Conservation (phyloP, 345 rosid genomes). For the Zanthoxylum bungeanum region DNA sequence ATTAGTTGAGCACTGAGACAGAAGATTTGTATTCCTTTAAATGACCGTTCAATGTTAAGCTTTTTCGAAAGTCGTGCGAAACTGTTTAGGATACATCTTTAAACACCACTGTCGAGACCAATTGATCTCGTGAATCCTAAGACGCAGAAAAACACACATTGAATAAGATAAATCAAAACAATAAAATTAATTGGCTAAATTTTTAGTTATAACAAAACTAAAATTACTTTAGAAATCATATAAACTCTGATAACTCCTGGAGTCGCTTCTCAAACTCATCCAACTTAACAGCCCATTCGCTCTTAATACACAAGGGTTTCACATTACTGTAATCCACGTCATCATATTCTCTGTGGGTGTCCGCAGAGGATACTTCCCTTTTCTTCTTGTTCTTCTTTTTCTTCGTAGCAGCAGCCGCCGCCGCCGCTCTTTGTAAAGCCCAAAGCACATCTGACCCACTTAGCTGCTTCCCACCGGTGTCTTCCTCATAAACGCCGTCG, state of each 20-base stretch:
- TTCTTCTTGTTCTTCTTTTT: conserved; percentile 13
- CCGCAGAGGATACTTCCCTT: not conserved
- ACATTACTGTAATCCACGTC: conserved; percentile 19
- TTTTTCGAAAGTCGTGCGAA: no score
- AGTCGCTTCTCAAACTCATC: conserved; percentile 32
- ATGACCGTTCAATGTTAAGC: no score
- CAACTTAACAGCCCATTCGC: conserved; percentile 29
- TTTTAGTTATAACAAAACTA: not conserved
- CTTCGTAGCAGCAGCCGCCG: conserved; percentile 17
- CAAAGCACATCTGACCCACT: conserved; percentile 27
- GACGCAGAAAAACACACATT: no score
- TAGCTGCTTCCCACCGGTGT: conserved; percentile 13
- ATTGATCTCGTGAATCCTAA: no score
- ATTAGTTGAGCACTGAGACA: no score
- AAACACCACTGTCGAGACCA: no score
- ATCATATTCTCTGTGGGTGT: conserved; percentile 5
- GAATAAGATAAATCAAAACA: no score
- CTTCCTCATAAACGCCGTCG: conserved; percentile 8
- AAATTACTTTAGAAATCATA: not conserved
- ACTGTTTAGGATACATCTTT: no score
- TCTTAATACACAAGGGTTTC: conserved; percentile 32
- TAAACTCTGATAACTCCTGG: conserved; percentile 13
- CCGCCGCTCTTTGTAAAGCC: conserved; percentile 26
- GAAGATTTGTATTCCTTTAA: no score
- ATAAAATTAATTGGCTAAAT: not conserved